Base-by-base conservation (phyloP, 1,284 basidiomycete species). In the Trichosporon asahii region DNA sequence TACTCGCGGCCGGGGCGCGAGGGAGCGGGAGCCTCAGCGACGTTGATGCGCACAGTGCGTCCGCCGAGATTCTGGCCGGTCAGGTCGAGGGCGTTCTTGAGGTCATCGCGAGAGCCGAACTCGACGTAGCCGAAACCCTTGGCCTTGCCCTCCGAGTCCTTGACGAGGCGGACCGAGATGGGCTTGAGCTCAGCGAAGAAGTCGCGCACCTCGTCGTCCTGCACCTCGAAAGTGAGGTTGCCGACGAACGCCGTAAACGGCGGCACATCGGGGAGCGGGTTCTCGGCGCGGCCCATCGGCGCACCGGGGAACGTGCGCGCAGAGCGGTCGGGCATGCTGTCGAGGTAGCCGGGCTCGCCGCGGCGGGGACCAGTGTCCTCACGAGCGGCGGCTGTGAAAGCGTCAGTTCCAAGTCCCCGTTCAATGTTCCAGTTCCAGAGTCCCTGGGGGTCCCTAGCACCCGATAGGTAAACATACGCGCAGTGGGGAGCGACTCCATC, bases 81-180 rank as follows among this genome's bases (percentile, higher is more conserved):
- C 69, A 88, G 89, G 46, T 85, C 84, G 35, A 98, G 84, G 6
- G 91, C 96, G 68, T 90, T 89, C 84, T 94, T 95, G 73, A 98
- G 86, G 60, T 89, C 90, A 46, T 95, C 92, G 70, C 94, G 81
- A 67, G 90, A 90, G 46, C 86, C 88, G 79, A 98, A 99, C 82
- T 99, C 96, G 74, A 98, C 90, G 81, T 99, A 99, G 37, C 96
- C 97, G 84, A 98, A 99, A 0, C 97, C 97, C 84, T 98, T 98
- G 37, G 94, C 92, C 82, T 94, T 94, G 68, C 95, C 94, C 65
- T 91, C 90, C 69, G 90, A 88, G 78, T 95, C 95, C 77, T 88
- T 91, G 82, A 99, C 95, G 74, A 99, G 91, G 85, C 98, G 95
- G 74, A 95, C 89, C 27, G 90, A 90, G 81, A 92, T 91, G 73